Conservation (phyloP, 1,284 basidiomycete species). For the Ganoderma lingzhi region DNA sequence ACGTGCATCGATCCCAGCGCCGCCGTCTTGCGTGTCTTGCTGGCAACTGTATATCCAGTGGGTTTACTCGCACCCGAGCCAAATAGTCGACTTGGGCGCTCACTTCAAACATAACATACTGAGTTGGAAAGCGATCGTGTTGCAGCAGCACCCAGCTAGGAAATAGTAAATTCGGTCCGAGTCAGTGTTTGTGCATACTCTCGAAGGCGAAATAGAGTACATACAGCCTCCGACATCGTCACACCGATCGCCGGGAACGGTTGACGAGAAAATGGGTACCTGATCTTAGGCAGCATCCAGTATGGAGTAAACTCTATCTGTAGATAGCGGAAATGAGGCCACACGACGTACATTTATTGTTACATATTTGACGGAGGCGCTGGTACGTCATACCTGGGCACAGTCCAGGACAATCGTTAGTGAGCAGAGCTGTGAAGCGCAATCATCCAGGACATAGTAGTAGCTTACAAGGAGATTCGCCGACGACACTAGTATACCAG, state of each 20-base stretch:
- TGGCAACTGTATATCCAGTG: conserved; percentile 17
- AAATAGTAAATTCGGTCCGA: too few species aligned
- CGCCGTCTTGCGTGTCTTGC: conserved; percentile 6
- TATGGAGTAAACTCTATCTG: neutral
- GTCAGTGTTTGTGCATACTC: too few species aligned
- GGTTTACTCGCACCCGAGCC: neutral
- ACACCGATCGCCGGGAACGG: conserved; percentile 21
- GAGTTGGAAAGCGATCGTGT: conserved; percentile 22
- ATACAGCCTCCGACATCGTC: conserved; percentile 19
- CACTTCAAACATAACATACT: conserved; percentile 31
- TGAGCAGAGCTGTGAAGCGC: too few species aligned
- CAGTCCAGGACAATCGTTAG: too few species aligned
- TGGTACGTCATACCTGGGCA: conserved; percentile 22
- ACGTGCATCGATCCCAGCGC: conserved; percentile 16
- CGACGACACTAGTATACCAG: too few species aligned
- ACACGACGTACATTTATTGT: conserved; percentile 17
- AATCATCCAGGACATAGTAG: too few species aligned
- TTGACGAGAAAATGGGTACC: conserved; percentile 18
- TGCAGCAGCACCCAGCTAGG: conserved; percentile 27
- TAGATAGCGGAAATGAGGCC: neutral
- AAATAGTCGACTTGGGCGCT: neutral
- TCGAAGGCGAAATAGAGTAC: neutral
- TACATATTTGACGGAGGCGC: conserved; percentile 23
- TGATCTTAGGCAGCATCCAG: conserved; percentile 8
- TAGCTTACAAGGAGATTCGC: too few species aligned